Base-by-base conservation (phyloP, 768 basidiomycete genomes). In the Hebeloma cylindrosporum region DNA sequence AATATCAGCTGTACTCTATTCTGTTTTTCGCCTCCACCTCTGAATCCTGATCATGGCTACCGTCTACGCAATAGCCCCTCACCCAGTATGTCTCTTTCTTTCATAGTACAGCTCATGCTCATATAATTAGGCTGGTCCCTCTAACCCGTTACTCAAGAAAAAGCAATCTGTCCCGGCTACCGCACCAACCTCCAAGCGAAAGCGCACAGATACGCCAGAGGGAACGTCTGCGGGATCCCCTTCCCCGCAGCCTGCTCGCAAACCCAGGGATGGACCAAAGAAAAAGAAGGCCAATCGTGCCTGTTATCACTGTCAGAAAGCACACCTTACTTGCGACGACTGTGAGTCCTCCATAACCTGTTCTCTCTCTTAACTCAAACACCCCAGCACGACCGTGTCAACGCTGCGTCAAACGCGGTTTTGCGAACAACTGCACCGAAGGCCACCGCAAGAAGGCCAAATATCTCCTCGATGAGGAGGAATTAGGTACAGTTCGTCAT, bases 381-480 rank as follows among this genome's bases (percentile, higher is more conserved):
- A 50, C 45, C 43, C 39, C 58, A 98, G 95, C 91, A 36, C 88
- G 96, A 42, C 96, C 96, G 20, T 99, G 96, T 69, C 89, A 91
- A 53, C 82, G 96, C 30, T 99, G 96, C 60, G 75, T 93, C 40
- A 97, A 95, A 70, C 92, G 94, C 45, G 93, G 93, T 18, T 86
- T 94, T 56, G 87, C 83, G 1, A 79, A 80, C 41, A 84, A 81
- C 42, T 99, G 96, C 59, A 84, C 88, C 13, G 96, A 99, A 60
- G 96, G 96, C 1, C 87, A 88, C 52, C 82, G 96, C 58, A 99
- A 99, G 69, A 97, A 97, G 68, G 95, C 96, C 7, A 97, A 98
- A 60, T 99, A 98, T 65, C 79, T 99, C 11, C 72, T 95, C 45
- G 92, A 95, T 63, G 91, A 94, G 30, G 88, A 90, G 34, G 94